Evolutionary conservation across 352 stramenopile genomes (phyloP).

Genomic region (Pythium phragmitis): DNA sequence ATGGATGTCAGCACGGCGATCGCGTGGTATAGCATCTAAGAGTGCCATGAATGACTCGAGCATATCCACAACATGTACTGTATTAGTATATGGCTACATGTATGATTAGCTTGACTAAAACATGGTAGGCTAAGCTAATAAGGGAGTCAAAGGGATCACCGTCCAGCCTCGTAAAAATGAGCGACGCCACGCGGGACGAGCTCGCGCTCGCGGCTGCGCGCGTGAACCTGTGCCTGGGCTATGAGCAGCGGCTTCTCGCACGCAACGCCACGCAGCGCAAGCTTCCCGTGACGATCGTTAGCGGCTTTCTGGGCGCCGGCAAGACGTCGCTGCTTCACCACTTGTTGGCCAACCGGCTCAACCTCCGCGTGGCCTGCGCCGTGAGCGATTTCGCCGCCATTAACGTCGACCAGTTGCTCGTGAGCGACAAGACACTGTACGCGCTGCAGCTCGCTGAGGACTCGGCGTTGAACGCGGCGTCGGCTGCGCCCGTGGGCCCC

Average conservation of each 20-base stretch:
- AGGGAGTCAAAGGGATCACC: background rate
- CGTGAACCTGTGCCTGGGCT: conserved; percentile 57
- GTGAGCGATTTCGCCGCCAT: conserved; percentile 68
- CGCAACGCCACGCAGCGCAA: conserved; percentile 45
- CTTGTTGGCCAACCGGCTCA: conserved; percentile 62
- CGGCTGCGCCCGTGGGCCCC: conserved; percentile 22
- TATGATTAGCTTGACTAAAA: too few relatives aligned
- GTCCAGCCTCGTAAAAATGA: background rate
- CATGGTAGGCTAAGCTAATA: background rate
- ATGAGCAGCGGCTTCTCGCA: conserved; percentile 52
- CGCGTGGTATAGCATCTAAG: too few relatives aligned
- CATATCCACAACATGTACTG: too few relatives aligned
- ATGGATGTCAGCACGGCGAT: too few relatives aligned
- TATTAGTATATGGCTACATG: too few relatives aligned
- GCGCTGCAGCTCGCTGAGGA: conserved; percentile 30
- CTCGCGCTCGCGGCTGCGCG: conserved; percentile 45
- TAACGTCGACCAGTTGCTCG: conserved; percentile 69
- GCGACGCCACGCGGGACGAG: conserved; percentile 17
- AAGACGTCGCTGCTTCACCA: conserved; percentile 73
- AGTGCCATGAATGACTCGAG: too few relatives aligned
- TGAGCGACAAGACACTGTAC: conserved; percentile 38
- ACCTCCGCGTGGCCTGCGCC: conserved; percentile 64
- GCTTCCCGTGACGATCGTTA: conserved; percentile 67
- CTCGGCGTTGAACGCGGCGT: conserved; percentile 32
- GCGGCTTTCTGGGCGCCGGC: conserved; percentile 60